Evolutionary conservation across 371 early-diverging fungal species (phyloP).

Genomic region (Mortierella sp.): DNA sequence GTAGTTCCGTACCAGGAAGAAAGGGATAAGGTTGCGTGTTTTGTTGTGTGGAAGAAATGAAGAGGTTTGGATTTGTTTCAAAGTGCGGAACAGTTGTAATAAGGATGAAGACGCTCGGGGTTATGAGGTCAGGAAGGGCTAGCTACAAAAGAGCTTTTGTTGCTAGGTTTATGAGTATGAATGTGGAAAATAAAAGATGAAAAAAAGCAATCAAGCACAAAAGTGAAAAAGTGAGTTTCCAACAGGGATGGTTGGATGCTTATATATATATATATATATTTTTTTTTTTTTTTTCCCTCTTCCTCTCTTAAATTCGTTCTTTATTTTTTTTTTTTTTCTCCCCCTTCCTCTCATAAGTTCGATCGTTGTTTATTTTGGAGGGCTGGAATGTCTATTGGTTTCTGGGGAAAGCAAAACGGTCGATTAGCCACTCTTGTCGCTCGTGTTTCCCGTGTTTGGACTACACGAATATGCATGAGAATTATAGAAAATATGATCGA

Average conservation of each 20-base stretch:
- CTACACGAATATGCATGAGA: neutral
- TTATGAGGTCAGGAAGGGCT: slow-evolving; percentile 11
- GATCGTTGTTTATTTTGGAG: neutral
- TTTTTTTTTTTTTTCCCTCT: too few relatives aligned
- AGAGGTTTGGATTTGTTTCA: too few relatives aligned
- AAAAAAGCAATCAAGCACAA: neutral
- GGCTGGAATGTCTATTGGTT: slow-evolving; percentile 7
- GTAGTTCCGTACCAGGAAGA: neutral
- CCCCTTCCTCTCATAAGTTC: neutral
- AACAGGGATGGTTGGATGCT: neutral
- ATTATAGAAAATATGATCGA: slow-evolving; percentile 6
- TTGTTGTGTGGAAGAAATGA: too few relatives aligned
- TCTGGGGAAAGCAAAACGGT: neutral
- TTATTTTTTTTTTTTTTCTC: neutral
- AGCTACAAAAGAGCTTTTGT: neutral
- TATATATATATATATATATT: neutral
- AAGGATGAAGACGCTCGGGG: neutral
- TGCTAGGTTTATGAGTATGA: neutral
- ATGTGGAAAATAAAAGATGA: neutral
- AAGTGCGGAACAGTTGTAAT: neutral
- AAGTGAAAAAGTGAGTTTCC: neutral
- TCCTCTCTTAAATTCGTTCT: neutral
- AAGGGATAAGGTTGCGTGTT: too few relatives aligned
- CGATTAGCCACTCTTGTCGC: neutral
- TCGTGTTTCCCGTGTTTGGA: too few relatives aligned